Conservation (phyloP, 345 rosid species). For the Camelina neglecta region DNA sequence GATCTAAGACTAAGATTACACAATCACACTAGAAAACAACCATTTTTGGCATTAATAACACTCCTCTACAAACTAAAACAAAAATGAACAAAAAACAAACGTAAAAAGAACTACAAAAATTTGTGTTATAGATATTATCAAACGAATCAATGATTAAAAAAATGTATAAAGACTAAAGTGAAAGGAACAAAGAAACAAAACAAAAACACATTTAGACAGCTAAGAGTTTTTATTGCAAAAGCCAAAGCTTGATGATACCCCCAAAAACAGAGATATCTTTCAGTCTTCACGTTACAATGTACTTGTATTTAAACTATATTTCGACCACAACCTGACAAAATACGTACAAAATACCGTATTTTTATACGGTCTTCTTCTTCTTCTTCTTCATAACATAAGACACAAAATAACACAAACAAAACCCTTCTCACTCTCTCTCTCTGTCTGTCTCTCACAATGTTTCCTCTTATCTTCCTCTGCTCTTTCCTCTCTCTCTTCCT, state of each 20-base stretch:
- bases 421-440: slow-evolving; percentile 17
- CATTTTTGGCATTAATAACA: slow-evolving; percentile 10
- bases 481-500: slow-evolving; percentile 21
- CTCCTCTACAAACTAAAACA: not conserved
- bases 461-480: not conserved
- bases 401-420: slow-evolving; percentile 1
- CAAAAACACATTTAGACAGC: slow-evolving; percentile 44
- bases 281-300: slow-evolving; percentile 43
- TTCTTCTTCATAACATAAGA: slow-evolving; percentile 24
- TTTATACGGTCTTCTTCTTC: slow-evolving; percentile 29
- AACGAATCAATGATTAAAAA: slow-evolving; percentile 7
- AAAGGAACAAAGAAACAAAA: slow-evolving; percentile 32
- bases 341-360: slow-evolving; percentile 26
- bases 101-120: not conserved
- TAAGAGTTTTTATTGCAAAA: slow-evolving; percentile 40
- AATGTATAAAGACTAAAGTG: not conserved
- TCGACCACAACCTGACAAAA: slow-evolving; percentile 40
- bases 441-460: slow-evolving; percentile 13
- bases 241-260: slow-evolving; percentile 41
- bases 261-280: slow-evolving; percentile 28
- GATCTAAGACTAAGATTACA: slow-evolving; percentile 34
- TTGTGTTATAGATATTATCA: not conserved
- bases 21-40: slow-evolving; percentile 24
- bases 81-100: not conserved
- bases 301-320: slow-evolving; percentile 8